phyloP scores from a whole-genome alignment of 192 early-diverging fungal genomes.

The Rhizophagus sp. region DNA sequence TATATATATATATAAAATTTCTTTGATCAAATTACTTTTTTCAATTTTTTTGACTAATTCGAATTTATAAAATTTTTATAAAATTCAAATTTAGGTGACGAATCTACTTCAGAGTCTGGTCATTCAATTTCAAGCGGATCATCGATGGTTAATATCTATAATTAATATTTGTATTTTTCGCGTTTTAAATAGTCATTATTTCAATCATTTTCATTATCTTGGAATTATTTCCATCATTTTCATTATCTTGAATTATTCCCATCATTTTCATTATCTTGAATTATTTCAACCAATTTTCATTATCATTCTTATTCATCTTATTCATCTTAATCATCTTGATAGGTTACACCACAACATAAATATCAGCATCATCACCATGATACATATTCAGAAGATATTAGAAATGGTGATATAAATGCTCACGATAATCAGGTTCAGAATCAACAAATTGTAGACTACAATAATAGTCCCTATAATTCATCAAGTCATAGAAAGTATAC shows the following conservation, averaged over 20 bases:
- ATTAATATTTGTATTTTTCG: too few relatives aligned
- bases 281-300: too few relatives aligned
- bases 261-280: too few relatives aligned
- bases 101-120: background rate
- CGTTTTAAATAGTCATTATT: too few relatives aligned
- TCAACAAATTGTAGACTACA: background rate
- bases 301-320: too few relatives aligned
- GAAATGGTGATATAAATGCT: conserved; percentile 3
- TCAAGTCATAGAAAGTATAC: background rate
- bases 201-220: too few relatives aligned
- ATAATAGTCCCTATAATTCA: background rate
- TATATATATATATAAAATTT: background rate
- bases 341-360: background rate
- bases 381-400: background rate
- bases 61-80: background rate
- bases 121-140: background rate
- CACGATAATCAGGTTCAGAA: background rate
- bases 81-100: background rate
- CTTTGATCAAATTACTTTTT: background rate
- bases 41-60: too few relatives aligned
- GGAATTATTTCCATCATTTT: too few relatives aligned
- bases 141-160: background rate
- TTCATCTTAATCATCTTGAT: background rate
- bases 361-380: background rate
- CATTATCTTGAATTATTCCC: too few relatives aligned